Evolutionary conservation across 2,329 filamentous ascomycete genomes (phyloP).

Genomic region (Lecanicillium sp.): DNA sequence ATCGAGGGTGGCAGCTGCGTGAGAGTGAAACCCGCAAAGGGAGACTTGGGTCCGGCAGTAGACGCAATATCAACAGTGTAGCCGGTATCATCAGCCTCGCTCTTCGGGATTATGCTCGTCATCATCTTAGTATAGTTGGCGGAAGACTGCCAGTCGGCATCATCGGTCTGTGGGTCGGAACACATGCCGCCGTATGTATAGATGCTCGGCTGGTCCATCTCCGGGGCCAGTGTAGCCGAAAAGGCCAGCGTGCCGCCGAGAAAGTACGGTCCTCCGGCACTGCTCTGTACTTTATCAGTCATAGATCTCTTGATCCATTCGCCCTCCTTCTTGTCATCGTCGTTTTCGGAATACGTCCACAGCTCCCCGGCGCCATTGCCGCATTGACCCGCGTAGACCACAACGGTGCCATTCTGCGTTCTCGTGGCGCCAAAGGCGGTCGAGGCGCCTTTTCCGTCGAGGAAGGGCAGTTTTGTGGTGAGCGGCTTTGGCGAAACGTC

Average conservation of each 20-base stretch:
- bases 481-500: constrained; percentile 41
- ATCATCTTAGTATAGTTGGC: constrained; percentile 78
- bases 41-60: constrained; percentile 55
- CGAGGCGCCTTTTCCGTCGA: constrained; percentile 35
- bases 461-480: constrained; percentile 54
- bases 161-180: constrained; percentile 36
- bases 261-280: constrained; percentile 35
- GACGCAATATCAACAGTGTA: constrained; percentile 31
- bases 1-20: constrained; percentile 65
- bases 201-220: constrained; percentile 45
- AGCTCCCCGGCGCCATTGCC: constrained; percentile 45
- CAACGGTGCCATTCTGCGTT: constrained; percentile 60
- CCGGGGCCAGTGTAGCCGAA: constrained; percentile 49
- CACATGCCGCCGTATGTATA: constrained; percentile 94
- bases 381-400: constrained; percentile 70
- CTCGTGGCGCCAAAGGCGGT: constrained; percentile 62
- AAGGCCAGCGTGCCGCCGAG: constrained; percentile 57
- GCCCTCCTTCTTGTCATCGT: constrained; percentile 18
- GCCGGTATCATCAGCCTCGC: constrained; percentile 16
- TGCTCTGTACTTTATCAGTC: constrained; percentile 13
- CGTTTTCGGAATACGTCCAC: constrained; percentile 58
- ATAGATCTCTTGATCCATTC: constrained; percentile 20
- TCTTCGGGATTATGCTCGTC: constrained; percentile 52
- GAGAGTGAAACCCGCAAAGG: constrained; percentile 81
- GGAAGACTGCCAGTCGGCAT: constrained; percentile 52